Percentiles rank a stretch among this genome's conserved stretches.
Evolutionary conservation across 768 basidiomycete species (phyloP).

Genomic region (Pulveroboletus sp.): DNA sequence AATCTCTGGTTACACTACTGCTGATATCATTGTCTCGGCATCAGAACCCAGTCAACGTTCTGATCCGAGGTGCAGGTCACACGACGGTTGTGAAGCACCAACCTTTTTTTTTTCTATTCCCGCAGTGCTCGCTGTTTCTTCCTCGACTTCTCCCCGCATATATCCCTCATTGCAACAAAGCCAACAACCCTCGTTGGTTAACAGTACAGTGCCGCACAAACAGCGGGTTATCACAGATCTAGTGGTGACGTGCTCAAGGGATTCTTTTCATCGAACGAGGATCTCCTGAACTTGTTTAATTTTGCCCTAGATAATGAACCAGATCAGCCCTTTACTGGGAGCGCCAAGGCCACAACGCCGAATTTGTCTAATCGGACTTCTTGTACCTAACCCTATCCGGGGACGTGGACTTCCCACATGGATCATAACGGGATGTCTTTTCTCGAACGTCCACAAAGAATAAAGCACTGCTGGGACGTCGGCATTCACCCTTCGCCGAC

Average conservation of each 20-base stretch:
- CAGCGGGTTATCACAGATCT: background rate
- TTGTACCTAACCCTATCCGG: too few species aligned
- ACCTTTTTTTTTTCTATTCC: background rate
- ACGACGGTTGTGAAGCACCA: background rate
- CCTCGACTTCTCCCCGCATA: background rate
- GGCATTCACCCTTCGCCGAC: too few species aligned
- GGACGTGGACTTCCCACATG: too few species aligned
- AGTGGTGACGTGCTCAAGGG: background rate
- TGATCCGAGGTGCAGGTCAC: background rate
- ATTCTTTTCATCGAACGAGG: background rate
- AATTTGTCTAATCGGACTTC: too few species aligned
- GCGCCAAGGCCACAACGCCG: too few species aligned
- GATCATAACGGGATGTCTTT: too few species aligned
- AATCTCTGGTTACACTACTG: background rate
- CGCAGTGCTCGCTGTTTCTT: background rate
- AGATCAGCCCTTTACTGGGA: background rate
- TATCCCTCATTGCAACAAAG: background rate
- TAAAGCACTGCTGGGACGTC: too few species aligned
- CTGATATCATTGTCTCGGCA: background rate
- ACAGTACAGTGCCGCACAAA: too few species aligned
- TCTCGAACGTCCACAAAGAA: too few species aligned
- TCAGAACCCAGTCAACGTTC: background rate
- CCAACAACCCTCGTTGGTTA: too few species aligned
- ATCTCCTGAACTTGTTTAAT: background rate
- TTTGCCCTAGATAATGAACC: too few species aligned